phyloP scores from a whole-genome alignment of 192 early-diverging fungal genomes.

The Backusella liffmaniae region DNA sequence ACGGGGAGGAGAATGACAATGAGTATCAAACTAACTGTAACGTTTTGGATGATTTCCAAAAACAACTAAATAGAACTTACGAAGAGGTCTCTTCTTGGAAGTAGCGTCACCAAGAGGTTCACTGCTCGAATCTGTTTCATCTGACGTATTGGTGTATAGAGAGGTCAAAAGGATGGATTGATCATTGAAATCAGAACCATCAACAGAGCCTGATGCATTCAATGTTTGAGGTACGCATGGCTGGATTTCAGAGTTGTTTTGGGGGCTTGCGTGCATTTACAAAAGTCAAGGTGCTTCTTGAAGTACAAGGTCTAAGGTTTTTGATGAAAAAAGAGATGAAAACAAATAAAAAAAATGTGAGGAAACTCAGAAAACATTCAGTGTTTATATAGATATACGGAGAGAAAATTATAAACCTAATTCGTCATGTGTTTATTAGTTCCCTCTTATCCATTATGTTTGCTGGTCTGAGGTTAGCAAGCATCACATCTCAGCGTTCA shows the following conservation, averaged over 20 bases:
- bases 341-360: background rate
- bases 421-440: constrained; percentile 21
- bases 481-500: constrained; percentile 6
- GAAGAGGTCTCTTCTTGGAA: background rate
- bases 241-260: background rate
- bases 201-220: background rate
- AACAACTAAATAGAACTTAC: background rate
- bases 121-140: background rate
- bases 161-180: background rate
- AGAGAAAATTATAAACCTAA: constrained; percentile 2
- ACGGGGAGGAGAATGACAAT: background rate
- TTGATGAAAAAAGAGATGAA: constrained; percentile 14
- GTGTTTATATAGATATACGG: constrained; percentile 10
- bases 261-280: background rate
- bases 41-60: background rate
- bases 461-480: constrained; percentile 21
- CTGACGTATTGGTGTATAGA: background rate
- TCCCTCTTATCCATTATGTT: constrained; percentile 4
- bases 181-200: background rate
- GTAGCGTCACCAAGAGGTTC: background rate
- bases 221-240: background rate
- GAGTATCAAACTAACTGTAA: background rate
- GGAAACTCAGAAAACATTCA: constrained; percentile 5
- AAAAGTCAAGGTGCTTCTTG: background rate
- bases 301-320: background rate